Evolutionary conservation across 345 rosid genomes (phyloP).

Genomic region (Pistacia vera): DNA sequence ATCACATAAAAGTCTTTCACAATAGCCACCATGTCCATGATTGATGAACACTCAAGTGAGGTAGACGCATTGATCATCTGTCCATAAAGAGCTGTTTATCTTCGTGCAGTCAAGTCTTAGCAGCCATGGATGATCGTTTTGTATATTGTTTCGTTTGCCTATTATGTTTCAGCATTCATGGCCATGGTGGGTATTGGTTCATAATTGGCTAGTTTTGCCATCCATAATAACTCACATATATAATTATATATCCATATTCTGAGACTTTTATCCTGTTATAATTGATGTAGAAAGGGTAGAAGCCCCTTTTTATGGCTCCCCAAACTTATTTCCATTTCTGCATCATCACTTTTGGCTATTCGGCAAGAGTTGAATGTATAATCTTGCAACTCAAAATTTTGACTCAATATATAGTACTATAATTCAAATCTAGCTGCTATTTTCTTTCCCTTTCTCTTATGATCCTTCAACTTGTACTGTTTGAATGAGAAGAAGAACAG

Average conservation of each 20-base stretch:
- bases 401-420: conserved; percentile 18
- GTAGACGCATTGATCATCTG: conserved; percentile 49
- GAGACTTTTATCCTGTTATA: conserved; percentile 15
- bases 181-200: conserved; percentile 28
- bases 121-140: conserved; percentile 77
- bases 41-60: conserved; percentile 26
- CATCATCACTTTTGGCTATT: not conserved
- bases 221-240: conserved; percentile 17
- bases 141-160: conserved; percentile 40
- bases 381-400: conserved; percentile 19
- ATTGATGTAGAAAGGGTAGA: conserved; percentile 24
- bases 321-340: conserved; percentile 5
- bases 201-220: conserved; percentile 14
- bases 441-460: not conserved
- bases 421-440: not conserved
- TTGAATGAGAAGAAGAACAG: not conserved
- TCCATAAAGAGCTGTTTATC: conserved; percentile 68
- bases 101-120: conserved; percentile 37
- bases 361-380: conserved; percentile 21
- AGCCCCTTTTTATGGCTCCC: conserved; percentile 44
- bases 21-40: conserved; percentile 35
- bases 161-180: conserved; percentile 36
- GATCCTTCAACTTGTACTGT: not conserved
- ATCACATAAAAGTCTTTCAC: conserved; percentile 17
- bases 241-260: not conserved